Evolutionary conservation across 2,329 filamentous ascomycete species (phyloP).

Genomic region (Colletotrichum spinosum): DNA sequence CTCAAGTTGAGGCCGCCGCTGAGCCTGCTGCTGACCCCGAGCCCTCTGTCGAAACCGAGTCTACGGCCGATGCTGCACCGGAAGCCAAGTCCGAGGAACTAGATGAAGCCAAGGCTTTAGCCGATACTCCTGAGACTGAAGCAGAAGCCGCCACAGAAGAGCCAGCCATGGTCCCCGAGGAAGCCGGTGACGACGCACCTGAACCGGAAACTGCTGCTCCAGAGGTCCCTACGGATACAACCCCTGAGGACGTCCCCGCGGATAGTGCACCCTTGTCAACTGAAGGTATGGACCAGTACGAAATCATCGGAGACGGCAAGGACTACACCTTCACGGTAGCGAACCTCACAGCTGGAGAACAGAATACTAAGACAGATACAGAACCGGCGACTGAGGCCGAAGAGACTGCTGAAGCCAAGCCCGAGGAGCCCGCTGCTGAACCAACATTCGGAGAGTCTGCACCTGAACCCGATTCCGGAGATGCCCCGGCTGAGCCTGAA

Average conservation of each 20-base stretch:
- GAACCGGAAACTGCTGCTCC: not conserved
- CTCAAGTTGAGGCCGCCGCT: not conserved
- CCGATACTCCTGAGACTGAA: no score
- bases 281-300: constrained; percentile 35
- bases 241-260: not conserved
- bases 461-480: not conserved
- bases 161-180: no score
- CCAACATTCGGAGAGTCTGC: not conserved
- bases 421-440: not conserved
- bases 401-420: not conserved
- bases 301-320: constrained; percentile 35
- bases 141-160: no score
- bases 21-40: not conserved
- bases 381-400: constrained; percentile 19
- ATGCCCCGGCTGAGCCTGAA: not conserved
- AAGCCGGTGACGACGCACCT: not conserved
- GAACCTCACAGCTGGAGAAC: not conserved
- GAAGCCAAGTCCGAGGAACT: not conserved
- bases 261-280: constrained; percentile 12
- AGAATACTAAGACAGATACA: constrained; percentile 30
- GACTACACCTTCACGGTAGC: constrained; percentile 22
- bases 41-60: not conserved
- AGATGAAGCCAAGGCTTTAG: no score
- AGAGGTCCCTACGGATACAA: no score
- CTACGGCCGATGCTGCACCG: not conserved